phyloP scores from a whole-genome alignment of 2,329 filamentous ascomycete species.

The Microsporum ferrugineum region DNA sequence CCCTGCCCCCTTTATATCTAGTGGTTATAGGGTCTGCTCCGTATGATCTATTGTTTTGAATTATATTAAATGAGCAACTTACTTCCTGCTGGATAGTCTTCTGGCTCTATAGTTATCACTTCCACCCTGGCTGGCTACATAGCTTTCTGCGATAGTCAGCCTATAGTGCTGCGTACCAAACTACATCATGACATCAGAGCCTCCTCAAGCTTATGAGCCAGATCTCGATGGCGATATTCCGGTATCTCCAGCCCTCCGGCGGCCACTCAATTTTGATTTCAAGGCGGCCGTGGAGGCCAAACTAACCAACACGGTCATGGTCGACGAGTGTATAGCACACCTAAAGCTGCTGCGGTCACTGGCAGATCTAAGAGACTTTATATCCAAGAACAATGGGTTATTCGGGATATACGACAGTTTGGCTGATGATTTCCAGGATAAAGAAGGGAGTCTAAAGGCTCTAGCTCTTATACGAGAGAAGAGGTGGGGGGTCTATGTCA shows the following conservation, averaged over 20 bases:
- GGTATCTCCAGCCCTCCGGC: background rate
- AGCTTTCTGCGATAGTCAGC: background rate
- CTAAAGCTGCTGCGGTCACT: slow-evolving; percentile 61
- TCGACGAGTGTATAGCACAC: slow-evolving; percentile 56
- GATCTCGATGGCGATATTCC: background rate
- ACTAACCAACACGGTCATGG: slow-evolving; percentile 20
- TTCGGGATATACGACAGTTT: slow-evolving; percentile 50
- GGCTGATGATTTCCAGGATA: slow-evolving; percentile 23
- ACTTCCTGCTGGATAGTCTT: no score
- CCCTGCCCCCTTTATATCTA: no score
- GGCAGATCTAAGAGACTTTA: slow-evolving; percentile 53
- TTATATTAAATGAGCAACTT: no score
- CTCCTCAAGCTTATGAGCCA: background rate
- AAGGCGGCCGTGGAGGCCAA: background rate
- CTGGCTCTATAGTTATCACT: no score
- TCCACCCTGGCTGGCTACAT: no score
- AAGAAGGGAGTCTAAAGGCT: slow-evolving; percentile 30
- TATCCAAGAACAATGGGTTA: slow-evolving; percentile 55
- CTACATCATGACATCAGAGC: background rate
- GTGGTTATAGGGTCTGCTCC: no score
- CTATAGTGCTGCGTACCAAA: background rate
- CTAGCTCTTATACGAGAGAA: slow-evolving; percentile 55
- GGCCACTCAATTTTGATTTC: slow-evolving; percentile 4
- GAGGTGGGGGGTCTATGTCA: slow-evolving; percentile 59
- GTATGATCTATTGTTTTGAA: no score